These are phyloP conservation scores for Arthrocladium fulminans DNA, from an alignment of 2,329 filamentous ascomycete species.

Conservation along the genomic window DNA sequence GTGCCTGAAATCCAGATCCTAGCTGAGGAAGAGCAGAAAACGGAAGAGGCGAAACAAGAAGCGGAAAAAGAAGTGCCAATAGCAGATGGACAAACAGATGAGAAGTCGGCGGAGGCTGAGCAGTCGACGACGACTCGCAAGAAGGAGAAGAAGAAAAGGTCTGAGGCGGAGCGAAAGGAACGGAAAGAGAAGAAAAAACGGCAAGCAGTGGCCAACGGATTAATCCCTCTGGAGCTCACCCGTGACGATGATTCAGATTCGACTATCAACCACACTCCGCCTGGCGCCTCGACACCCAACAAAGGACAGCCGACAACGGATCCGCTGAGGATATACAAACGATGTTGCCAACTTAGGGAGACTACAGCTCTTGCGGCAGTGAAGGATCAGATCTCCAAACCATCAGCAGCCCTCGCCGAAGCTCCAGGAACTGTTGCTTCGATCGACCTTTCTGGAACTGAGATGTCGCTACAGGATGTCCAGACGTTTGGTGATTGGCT, in stretches of 20 bases:
- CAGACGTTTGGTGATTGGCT: conserved; percentile 87
- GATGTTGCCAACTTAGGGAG: conserved; percentile 89
- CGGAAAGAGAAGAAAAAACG: conserved; percentile 80
- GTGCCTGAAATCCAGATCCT: conserved; percentile 27
- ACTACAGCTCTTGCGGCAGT: conserved; percentile 87
- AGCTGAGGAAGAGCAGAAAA: conserved; percentile 5
- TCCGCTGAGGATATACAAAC: conserved; percentile 81
- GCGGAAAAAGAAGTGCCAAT: conserved; percentile 25
- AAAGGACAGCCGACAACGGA: conserved; percentile 72
- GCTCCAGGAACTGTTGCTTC: conserved; percentile 69
- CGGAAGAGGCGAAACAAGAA: conserved; percentile 10
- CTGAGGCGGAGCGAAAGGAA: conserved; percentile 84
- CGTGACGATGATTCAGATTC: conserved; percentile 55
- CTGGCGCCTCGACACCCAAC: conserved; percentile 25
- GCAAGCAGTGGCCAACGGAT: conserved; percentile 79
- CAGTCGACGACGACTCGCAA: conserved; percentile 55
- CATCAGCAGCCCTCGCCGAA: conserved; percentile 54
- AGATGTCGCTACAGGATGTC: conserved; percentile 73
- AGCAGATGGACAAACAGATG: conserved; percentile 21
- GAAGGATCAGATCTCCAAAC: conserved; percentile 72
- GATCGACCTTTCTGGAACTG: conserved; percentile 76
- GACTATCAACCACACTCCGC: conserved; percentile 28
- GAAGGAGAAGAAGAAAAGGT: conserved; percentile 93
- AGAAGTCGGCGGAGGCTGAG: conserved; percentile 20
- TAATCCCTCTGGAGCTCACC: conserved; percentile 73